Evolutionary conservation across 83 land plant genomes (phyloP), one percentile per base, ranked within the genome.

Genomic region (Picea engelmannii): DNA sequence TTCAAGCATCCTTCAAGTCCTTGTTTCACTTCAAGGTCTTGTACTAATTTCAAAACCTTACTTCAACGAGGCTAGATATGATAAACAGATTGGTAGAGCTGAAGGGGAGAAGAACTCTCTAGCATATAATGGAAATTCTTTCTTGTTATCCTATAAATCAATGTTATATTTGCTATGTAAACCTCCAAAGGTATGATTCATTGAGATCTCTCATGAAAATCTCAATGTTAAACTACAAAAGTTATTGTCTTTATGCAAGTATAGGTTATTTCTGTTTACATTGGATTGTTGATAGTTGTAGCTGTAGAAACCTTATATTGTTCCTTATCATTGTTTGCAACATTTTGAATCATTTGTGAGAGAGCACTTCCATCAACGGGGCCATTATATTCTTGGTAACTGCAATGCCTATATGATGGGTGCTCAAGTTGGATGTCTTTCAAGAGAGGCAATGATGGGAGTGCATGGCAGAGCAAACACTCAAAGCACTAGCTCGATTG

Each of bases 61-160:
- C 79, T 97, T 94, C 85, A 97, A 97, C 79, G 98, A 97, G 87
- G 98, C 98, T 31, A 98, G 99, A 66, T 95, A 93, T 81, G 98
- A 95, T 67, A 81, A 81, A 60, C 95, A 94, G 71, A 81, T 92
- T 27, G 99, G 98, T 11, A 87, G 87, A 62, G 84, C 82, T 21
- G 96, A 94, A 82, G 99, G 95, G 55, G 99, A 95, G 88, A 97
- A 90, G 81, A 97, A 97, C 75, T 94, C 99, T 5, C 66, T 92
- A 4, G 89, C 88, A 62, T 97, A 97, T 86, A 95, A 93, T 81
- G 99, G 95, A 78, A 95, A 95, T 80, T 89, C 92, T 21, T 93
- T 94, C 87, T 83, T 97, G 47, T 81, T 91, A 10, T 90, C 92
- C 59, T 92, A 94, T 89, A 95, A 91, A 70, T 89, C 98, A 27